These are phyloP conservation scores for Suhomyces panamericanus DNA, from an alignment of 1,139 yeast species.

Conservation along the genomic window DNA sequence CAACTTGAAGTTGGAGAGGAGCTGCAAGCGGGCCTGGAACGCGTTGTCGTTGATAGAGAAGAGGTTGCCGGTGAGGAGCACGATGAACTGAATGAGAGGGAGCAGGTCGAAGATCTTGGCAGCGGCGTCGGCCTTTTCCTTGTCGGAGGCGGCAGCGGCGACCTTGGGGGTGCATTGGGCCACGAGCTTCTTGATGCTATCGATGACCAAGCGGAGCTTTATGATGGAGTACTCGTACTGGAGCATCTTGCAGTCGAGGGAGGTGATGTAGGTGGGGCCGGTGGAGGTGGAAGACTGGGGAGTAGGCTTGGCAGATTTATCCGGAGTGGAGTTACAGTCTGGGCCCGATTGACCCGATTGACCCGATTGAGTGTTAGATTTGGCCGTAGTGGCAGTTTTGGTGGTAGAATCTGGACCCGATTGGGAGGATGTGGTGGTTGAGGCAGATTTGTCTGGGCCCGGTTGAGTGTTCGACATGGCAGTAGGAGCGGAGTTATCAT, in stretches of 20 bases:
- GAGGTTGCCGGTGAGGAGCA: conserved; percentile 43
- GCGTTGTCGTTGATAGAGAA: conserved; percentile 53
- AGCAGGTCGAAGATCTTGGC: conserved; percentile 11
- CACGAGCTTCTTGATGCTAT: conserved; percentile 19
- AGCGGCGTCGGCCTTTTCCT: background rate
- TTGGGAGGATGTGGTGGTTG: too few species aligned
- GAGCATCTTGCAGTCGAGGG: conserved; percentile 38
- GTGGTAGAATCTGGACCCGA: too few species aligned
- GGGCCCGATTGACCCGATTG: background rate
- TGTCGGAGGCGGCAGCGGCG: background rate
- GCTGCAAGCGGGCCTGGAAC: conserved; percentile 43
- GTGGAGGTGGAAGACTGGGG: background rate
- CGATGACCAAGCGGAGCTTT: conserved; percentile 30
- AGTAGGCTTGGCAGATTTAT: too few species aligned
- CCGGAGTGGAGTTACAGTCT: background rate
- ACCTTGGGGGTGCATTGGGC: conserved; percentile 8
- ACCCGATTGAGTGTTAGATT: too few species aligned
- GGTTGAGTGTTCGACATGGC: background rate
- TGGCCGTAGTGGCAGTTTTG: too few species aligned
- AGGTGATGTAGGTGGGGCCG: conserved; percentile 17
- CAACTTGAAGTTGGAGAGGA: conserved; percentile 41
- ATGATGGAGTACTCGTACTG: conserved; percentile 43
- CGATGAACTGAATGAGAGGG: conserved; percentile 40
- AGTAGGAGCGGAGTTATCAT: too few species aligned
- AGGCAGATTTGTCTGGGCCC: too few species aligned